These are phyloP conservation scores for Mortierella alpina DNA, from an alignment of 192 early-diverging fungal genomes.

Conservation along the genomic window DNA sequence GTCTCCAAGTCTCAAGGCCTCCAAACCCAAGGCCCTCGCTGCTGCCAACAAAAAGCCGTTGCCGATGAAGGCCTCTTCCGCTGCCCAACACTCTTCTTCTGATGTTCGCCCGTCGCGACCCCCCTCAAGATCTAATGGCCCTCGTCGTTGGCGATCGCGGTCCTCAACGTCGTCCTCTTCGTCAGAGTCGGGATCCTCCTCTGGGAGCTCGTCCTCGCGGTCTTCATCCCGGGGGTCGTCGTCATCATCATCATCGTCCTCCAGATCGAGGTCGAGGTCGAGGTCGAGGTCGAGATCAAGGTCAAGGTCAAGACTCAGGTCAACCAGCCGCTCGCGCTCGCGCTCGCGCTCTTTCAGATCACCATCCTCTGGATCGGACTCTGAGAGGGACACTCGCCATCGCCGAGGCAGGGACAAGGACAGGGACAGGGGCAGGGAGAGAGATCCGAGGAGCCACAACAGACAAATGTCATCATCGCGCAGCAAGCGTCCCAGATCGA, in stretches of 20 bases:
- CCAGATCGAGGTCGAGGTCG: slow-evolving; percentile 12
- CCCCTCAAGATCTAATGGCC: not conserved
- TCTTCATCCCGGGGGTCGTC: slow-evolving; percentile 1
- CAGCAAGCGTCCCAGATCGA: too few species aligned
- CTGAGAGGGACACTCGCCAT: too few species aligned
- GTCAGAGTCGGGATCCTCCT: not conserved
- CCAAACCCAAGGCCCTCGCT: not conserved
- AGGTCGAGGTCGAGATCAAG: slow-evolving; percentile 2
- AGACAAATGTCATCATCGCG: too few species aligned
- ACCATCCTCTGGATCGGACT: not conserved
- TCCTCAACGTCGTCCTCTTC: slow-evolving; percentile 16
- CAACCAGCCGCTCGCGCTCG: slow-evolving; percentile 2
- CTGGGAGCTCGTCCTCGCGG: slow-evolving; percentile 7
- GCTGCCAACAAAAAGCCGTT: not conserved
- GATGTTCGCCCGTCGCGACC: not conserved
- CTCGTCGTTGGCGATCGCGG: slow-evolving; percentile 3
- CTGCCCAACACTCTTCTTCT: not conserved
- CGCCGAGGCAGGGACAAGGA: too few species aligned
- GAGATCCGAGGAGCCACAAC: too few species aligned
- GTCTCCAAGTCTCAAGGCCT: not conserved
- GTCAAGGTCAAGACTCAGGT: slow-evolving; percentile 13
- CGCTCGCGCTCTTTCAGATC: not conserved
- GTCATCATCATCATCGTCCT: slow-evolving; percentile 5
- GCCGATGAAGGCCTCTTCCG: not conserved
- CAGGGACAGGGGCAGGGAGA: too few species aligned